Conservation (phyloP, 257 asterid species). For the Pogostemon cablin region DNA sequence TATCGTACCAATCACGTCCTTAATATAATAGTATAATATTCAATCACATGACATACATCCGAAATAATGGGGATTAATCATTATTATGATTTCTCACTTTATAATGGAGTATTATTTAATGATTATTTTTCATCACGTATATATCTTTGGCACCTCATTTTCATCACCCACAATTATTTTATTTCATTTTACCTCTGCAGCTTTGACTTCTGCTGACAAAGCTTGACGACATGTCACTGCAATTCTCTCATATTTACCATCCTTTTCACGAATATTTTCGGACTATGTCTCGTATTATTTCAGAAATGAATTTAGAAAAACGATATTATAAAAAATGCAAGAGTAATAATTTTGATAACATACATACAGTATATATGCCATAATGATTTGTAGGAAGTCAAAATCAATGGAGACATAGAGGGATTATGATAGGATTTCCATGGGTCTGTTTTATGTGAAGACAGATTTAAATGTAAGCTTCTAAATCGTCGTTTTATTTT, state of each 20-base stretch:
- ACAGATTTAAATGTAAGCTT: background rate
- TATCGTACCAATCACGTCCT: too few species aligned
- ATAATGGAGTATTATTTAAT: too few species aligned
- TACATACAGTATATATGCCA: too few species aligned
- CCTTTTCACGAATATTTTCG: background rate
- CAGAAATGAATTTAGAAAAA: too few species aligned
- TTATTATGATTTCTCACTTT: too few species aligned
- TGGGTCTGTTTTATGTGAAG: background rate
- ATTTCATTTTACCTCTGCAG: background rate
- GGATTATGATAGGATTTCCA: conserved; percentile 10
- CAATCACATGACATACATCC: too few species aligned
- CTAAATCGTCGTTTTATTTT: conserved; percentile 41
- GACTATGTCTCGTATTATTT: background rate
- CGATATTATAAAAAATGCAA: too few species aligned
- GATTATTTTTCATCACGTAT: background rate
- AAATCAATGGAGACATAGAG: too few species aligned
- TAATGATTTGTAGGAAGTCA: too few species aligned
- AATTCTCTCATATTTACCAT: background rate
- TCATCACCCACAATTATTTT: conserved; percentile 11
- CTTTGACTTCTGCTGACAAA: conserved; percentile 38
- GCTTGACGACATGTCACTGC: conserved; percentile 17
- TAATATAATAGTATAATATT: too few species aligned
- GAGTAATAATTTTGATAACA: too few species aligned
- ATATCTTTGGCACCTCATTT: conserved; percentile 6
- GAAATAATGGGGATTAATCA: too few species aligned